phyloP scores from a whole-genome alignment of 225 moss, liverwort and hornwort genomes.

The Ulota crispa region DNA sequence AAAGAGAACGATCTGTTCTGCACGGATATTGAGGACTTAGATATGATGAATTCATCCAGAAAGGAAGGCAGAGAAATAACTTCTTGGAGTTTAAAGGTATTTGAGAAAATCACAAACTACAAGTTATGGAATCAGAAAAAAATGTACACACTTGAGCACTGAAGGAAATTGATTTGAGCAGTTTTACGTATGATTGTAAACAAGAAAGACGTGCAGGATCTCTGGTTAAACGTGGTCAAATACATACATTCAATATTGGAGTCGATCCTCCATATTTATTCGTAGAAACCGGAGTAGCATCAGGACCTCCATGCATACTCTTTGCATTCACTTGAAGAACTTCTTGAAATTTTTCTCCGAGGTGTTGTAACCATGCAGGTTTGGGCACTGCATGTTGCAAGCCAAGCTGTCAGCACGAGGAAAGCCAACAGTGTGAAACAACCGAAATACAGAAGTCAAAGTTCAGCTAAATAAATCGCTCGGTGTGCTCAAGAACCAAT shows the following conservation, averaged over 20 bases:
- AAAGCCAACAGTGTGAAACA: conserved; percentile 1
- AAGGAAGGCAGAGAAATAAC: neutral
- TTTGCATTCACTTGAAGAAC: conserved; percentile 63
- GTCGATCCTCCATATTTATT: conserved; percentile 45
- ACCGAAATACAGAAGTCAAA: neutral
- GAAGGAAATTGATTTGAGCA: neutral
- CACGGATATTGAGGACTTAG: neutral
- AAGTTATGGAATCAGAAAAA: neutral
- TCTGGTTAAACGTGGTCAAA: neutral
- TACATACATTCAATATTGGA: conserved; percentile 35
- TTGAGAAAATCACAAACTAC: neutral
- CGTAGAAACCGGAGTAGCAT: conserved; percentile 29
- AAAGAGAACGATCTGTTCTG: neutral
- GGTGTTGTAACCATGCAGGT: conserved; percentile 56
- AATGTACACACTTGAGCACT: neutral
- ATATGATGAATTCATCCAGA: neutral
- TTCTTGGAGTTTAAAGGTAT: neutral
- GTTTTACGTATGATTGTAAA: neutral
- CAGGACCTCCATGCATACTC: conserved; percentile 38
- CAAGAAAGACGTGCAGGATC: neutral
- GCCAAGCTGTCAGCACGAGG: conserved; percentile 15
- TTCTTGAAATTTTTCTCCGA: conserved; percentile 61
- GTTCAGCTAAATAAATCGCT: neutral
- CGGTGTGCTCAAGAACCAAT: neutral
- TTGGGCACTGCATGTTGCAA: conserved; percentile 38